Percentiles rank a stretch among this genome's conserved stretches.
Conservation (phyloP, 2,329 filamentous ascomycete species). For the Pseudogymnoascus sp. region DNA sequence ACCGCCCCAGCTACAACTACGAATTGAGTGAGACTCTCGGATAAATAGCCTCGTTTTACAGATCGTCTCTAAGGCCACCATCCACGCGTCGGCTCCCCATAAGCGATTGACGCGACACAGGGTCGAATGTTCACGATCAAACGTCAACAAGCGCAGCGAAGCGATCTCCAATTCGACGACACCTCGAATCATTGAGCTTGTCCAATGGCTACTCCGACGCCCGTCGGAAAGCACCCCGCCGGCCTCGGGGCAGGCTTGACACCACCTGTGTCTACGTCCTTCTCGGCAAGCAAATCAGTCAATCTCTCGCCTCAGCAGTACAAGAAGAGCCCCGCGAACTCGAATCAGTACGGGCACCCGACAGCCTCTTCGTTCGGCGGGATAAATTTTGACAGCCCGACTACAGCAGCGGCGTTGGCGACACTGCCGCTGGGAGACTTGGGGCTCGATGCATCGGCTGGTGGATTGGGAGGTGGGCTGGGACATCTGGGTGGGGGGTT, state of each 20-base stretch:
- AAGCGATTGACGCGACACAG: not conserved
- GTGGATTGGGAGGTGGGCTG: conserved; percentile 16
- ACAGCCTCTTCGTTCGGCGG: conserved; percentile 30
- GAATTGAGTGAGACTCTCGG: not conserved
- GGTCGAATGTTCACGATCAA: not conserved
- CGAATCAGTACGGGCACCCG: conserved; percentile 34
- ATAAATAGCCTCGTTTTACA: not conserved
- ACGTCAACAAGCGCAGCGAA: not conserved
- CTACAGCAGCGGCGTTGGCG: conserved; percentile 53
- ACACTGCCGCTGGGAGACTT: conserved; percentile 42
- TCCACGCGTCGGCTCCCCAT: not conserved
- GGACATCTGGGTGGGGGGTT: conserved; percentile 10
- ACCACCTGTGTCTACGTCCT: conserved; percentile 59
- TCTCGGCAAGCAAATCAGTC: conserved; percentile 40
- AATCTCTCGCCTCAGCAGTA: conserved; percentile 55
- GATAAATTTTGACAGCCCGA: conserved; percentile 57
- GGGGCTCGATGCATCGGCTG: conserved; percentile 36
- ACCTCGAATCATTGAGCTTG: not conserved
- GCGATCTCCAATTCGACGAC: not conserved
- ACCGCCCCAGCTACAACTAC: not conserved
- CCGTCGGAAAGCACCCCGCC: conserved; percentile 20
- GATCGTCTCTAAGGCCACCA: not conserved
- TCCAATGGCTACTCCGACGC: conserved; percentile 28
- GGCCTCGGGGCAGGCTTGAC: conserved; percentile 37
- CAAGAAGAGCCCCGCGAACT: conserved; percentile 47